phyloP scores from a whole-genome alignment of 2,329 filamentous ascomycete genomes.

The Colletotrichum godetiae region DNA sequence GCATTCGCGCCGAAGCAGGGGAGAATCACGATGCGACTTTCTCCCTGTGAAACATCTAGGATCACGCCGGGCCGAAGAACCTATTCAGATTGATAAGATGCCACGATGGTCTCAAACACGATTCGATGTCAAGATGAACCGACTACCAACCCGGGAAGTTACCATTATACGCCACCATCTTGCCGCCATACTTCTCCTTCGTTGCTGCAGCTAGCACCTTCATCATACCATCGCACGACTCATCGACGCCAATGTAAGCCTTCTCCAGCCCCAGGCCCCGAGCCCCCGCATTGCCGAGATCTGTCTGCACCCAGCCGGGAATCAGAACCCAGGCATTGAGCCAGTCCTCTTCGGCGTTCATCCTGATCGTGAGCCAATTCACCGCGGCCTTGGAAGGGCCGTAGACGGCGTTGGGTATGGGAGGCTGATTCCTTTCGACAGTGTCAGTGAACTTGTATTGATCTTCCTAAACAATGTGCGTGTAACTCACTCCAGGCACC shows the following conservation, averaged over 20 bases:
- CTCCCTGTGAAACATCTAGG: too few species aligned
- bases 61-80: too few species aligned
- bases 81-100: too few species aligned
- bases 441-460: not conserved
- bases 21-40: not conserved
- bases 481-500: not conserved
- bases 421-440: not conserved
- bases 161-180: slow-evolving; percentile 31
- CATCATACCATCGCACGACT: slow-evolving; percentile 26
- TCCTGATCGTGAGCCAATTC: slow-evolving; percentile 14
- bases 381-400: slow-evolving; percentile 14
- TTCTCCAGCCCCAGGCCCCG: slow-evolving; percentile 3
- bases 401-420: slow-evolving; percentile 13
- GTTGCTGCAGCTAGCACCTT: slow-evolving; percentile 13
- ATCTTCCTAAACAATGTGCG: too few species aligned
- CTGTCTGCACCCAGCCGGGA: slow-evolving; percentile 17
- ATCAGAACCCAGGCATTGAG: slow-evolving; percentile 4
- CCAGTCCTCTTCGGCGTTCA: slow-evolving; percentile 26
- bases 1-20: not conserved
- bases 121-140: too few species aligned
- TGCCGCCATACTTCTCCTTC: slow-evolving; percentile 40
- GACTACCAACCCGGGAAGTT: not conserved
- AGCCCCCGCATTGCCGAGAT: slow-evolving; percentile 18
- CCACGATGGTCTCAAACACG: too few species aligned
- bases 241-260: slow-evolving; percentile 7